Evolutionary conservation across 2,329 filamentous ascomycete genomes (phyloP), one percentile per base, ranked within the genome.

Genomic region (Aureobasidium sp.): DNA sequence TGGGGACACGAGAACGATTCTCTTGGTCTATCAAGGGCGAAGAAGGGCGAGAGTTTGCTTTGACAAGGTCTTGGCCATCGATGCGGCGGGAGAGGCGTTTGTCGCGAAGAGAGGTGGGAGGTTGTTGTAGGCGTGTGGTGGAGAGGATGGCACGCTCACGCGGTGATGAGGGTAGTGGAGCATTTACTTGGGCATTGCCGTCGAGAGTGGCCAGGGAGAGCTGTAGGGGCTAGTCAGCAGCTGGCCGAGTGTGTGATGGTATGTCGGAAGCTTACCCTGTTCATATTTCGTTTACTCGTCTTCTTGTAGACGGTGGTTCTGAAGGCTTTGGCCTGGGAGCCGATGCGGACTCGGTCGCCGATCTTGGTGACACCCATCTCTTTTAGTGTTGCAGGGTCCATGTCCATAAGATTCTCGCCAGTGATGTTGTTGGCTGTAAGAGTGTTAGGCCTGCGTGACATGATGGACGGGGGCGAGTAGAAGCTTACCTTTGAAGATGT

Each of bases 321-420:
- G 53, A 81, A 78, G 51, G 77, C 71, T 68, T 81, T 80, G 32
- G 77, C 78, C 63, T 80, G 78, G 2, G 77, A 74, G 48, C 77
- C 75, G 64, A 99, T 87, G 65, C 93, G 89, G 39, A 99, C 93
- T 59, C 94, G 87, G 74, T 99, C 94, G 66, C 94, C 94, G 66
- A 99, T 90, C 76, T 97, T 99, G 68, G 96, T 95, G 68, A 99
- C 93, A 47, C 94, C 94, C 85, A 99, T 96, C 74, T 99, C 94
- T 75, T 96, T 95, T 65, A 99, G 81, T 44, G 96, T 91, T 61
- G 91, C 88, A 79, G 96, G 95, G 75, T 99, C 94, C 81, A 97
- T 93, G 76, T 99, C 94, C 68, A 99, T 82, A 48, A 99, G 80
- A 72, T 96, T 97, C 77, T 97, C 91, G 69, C 94, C 94, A 72